Evolutionary conservation across 805 yeast species (phyloP), one percentile per base, ranked within the genome.

Genomic region (Candida tibetensis): DNA sequence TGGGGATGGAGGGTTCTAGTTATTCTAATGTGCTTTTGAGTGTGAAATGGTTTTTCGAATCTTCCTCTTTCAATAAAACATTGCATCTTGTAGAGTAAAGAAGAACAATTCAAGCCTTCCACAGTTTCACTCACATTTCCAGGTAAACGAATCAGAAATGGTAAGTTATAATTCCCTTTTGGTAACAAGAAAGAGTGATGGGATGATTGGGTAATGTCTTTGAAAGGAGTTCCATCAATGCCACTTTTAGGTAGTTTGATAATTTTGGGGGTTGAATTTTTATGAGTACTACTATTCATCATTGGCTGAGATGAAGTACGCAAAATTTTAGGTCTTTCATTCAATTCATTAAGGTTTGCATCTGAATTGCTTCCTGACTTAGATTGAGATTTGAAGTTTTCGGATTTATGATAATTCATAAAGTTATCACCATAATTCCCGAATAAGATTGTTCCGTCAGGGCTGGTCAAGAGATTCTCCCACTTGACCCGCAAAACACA

Each of bases 111-210:
- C 32, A 75, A 55, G 3, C 79, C 78, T 52, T 76, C 81, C 1
- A 76, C 66, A 0, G 80, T 69, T 45, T 74, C 81, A 8, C 74
- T 66, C 0, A 69, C 46, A 38, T 68, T 66, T 1, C 76, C 64
- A 0, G 81, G 81, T 18, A 76, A 52, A 9, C 52, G 55, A 6
- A 68, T 55, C 23, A 45, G 52, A 45, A 76, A 76, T 0, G 81
- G 81, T 35, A 76, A 53, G 30, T 69, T 65, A 47, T 76, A 76
- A 49, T 76, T 76, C 1, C 81, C 81, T 39, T 68, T 58, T 2
- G 78, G 79, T 19, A 76, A 54, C 10, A 64, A 53, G 46, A 62
- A 76, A 12, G 70, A 64, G 44, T 60, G 61, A 33, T 47, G 45
- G 5, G 50, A 43, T 3, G 59, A 37, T 2, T 53, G 48, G 19